Conservation (phyloP, 495 filamentous ascomycete genomes). For the Acidiella bohemica region DNA sequence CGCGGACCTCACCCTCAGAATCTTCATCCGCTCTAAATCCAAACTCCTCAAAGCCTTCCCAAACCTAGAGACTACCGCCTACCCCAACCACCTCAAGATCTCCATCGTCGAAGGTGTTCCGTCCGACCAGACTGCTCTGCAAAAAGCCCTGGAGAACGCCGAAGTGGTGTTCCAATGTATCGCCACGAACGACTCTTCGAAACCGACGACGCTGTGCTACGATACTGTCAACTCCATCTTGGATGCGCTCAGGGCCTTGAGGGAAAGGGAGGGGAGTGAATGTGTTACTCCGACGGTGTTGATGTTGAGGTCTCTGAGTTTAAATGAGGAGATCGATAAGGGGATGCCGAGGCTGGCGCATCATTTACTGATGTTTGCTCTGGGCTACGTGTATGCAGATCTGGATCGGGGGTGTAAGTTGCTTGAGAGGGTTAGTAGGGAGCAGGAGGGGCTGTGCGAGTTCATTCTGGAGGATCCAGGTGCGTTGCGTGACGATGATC, state of each 20-base stretch:
- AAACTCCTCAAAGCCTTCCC: slow-evolving; percentile 20
- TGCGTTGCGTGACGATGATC: slow-evolving; percentile 14
- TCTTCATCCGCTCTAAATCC: slow-evolving; percentile 15
- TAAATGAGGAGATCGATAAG: slow-evolving; percentile 2
- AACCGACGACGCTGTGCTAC: slow-evolving; percentile 6
- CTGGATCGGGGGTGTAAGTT: slow-evolving; percentile 7
- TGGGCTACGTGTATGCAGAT: slow-evolving; percentile 16
- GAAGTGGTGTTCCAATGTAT: slow-evolving; percentile 18
- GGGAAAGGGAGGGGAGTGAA: background rate
- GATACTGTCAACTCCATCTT: slow-evolving; percentile 14
- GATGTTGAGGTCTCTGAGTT: slow-evolving; percentile 4
- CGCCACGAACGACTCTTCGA: slow-evolving; percentile 12
- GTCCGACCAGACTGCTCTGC: slow-evolving; percentile 6
- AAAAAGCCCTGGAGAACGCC: slow-evolving; percentile 7
- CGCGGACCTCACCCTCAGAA: slow-evolving; percentile 11
- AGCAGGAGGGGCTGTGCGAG: slow-evolving; percentile 8
- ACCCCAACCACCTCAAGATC: slow-evolving; percentile 5
- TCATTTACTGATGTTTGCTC: slow-evolving; percentile 2
- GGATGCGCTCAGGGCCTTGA: slow-evolving; percentile 5
- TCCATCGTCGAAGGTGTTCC: slow-evolving; percentile 16
- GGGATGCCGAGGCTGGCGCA: background rate
- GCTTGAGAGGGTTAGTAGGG: background rate
- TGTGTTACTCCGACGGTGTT: slow-evolving; percentile 12
- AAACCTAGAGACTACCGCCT: slow-evolving; percentile 7
- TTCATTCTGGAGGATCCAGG: slow-evolving; percentile 16